These are phyloP conservation scores for Lepidium campestre DNA, from an alignment of 441 rosid species.

Conservation along the genomic window DNA sequence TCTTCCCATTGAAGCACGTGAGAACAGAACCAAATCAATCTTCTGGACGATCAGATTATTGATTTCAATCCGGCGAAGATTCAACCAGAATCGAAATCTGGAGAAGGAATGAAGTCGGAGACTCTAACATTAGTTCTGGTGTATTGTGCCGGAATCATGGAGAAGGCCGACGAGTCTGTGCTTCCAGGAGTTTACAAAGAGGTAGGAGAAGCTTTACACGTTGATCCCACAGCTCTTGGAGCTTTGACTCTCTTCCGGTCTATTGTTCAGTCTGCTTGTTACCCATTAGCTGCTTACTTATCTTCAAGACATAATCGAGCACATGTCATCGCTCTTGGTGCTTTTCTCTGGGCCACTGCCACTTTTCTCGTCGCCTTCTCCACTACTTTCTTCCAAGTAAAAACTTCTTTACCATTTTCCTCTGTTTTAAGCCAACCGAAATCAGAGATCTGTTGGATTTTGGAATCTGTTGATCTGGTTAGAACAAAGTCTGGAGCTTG, in stretches of 20 bases:
- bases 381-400: conserved; percentile 71
- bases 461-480: neutral
- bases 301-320: conserved; percentile 60
- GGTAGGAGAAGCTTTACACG: conserved; percentile 72
- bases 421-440: neutral
- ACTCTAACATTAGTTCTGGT: conserved; percentile 51
- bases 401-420: neutral
- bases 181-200: conserved; percentile 87
- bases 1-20: conserved; percentile 12
- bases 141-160: conserved; percentile 82
- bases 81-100: neutral
- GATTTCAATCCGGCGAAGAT: conserved; percentile 2
- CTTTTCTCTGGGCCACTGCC: conserved; percentile 88
- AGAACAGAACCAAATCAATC: neutral
- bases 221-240: conserved; percentile 76
- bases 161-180: conserved; percentile 79
- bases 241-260: conserved; percentile 71
- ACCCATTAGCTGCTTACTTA: conserved; percentile 83
- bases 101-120: conserved; percentile 40
- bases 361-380: conserved; percentile 80
- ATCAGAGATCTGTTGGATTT: conserved; percentile 16
- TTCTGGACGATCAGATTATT: neutral
- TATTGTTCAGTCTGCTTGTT: conserved; percentile 66
- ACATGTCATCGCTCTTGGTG: conserved; percentile 84
- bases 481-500: conserved; percentile 1